These are phyloP conservation scores for Apium graveolens DNA, from an alignment of 129 eudicot genomes.

Conservation along the genomic window DNA sequence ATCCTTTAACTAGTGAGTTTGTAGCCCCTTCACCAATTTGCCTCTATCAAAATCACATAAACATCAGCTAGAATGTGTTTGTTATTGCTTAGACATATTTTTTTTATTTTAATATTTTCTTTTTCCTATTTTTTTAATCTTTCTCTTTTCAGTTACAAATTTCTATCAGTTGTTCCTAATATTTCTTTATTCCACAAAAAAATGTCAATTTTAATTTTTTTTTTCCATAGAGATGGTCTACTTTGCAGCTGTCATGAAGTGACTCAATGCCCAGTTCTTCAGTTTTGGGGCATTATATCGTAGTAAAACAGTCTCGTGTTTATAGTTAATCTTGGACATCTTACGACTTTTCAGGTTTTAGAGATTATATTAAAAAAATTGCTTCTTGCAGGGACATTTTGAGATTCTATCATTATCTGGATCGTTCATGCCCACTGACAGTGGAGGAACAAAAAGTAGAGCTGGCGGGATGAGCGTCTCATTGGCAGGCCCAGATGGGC, in stretches of 20 bases:
- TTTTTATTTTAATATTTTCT: not conserved
- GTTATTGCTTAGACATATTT: not conserved
- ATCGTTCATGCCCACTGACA: slow-evolving; percentile 76
- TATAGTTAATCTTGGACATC: not conserved
- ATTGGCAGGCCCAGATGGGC: slow-evolving; percentile 81
- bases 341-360: not conserved
- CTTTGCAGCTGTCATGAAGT: not conserved
- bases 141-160: not conserved
- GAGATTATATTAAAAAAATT: not conserved
- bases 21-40: too few species aligned
- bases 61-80: not conserved
- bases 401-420: slow-evolving; percentile 81
- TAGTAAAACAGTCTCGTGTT: not conserved
- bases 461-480: slow-evolving; percentile 94
- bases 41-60: too few species aligned
- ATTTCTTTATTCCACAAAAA: not conserved
- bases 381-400: slow-evolving; percentile 70
- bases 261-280: not conserved
- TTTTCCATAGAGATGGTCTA: not conserved
- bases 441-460: slow-evolving; percentile 66
- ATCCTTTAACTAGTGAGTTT: too few species aligned
- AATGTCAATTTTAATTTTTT: not conserved
- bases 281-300: not conserved
- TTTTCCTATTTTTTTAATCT: not conserved
- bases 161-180: not conserved